Conservation (phyloP, 1,284 basidiomycete genomes). For the Rhodotorula glutinis region DNA sequence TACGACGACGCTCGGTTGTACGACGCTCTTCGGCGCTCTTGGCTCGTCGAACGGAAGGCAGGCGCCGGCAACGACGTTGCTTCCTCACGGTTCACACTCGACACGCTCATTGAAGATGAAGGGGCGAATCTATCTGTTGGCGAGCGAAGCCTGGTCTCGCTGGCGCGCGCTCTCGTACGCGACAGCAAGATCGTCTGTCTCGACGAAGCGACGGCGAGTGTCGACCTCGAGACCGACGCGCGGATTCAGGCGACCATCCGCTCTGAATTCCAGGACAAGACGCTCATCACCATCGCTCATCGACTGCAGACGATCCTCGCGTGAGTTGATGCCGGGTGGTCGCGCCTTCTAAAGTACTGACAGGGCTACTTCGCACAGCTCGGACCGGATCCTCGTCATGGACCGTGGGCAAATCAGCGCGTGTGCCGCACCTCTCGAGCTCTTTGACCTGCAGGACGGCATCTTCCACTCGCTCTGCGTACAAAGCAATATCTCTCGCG, state of each 20-base stretch:
- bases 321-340: too few species aligned
- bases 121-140: slow-evolving; percentile 66
- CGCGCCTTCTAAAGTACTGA: too few species aligned
- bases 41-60: slow-evolving; percentile 43
- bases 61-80: slow-evolving; percentile 23
- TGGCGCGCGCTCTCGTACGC: slow-evolving; percentile 75
- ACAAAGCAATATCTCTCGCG: slow-evolving; percentile 64
- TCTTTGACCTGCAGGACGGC: slow-evolving; percentile 59
- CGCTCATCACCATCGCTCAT: slow-evolving; percentile 60
- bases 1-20: slow-evolving; percentile 48
- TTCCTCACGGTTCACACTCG: slow-evolving; percentile 61
- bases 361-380: slow-evolving; percentile 48
- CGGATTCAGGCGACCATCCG: slow-evolving; percentile 69
- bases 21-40: slow-evolving; percentile 48
- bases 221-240: slow-evolving; percentile 69
- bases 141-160: slow-evolving; percentile 70
- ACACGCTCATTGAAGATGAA: slow-evolving; percentile 76
- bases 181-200: slow-evolving; percentile 70
- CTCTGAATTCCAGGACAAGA: slow-evolving; percentile 62
- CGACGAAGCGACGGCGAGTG: slow-evolving; percentile 78
- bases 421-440: slow-evolving; percentile 63
- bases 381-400: slow-evolving; percentile 75
- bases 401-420: slow-evolving; percentile 67
- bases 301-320: slow-evolving; percentile 70
- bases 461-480: slow-evolving; percentile 66